Evolutionary conservation across 2,329 filamentous ascomycete genomes (phyloP), one percentile per base, ranked within the genome.

Genomic region (Apiospora arundinis): DNA sequence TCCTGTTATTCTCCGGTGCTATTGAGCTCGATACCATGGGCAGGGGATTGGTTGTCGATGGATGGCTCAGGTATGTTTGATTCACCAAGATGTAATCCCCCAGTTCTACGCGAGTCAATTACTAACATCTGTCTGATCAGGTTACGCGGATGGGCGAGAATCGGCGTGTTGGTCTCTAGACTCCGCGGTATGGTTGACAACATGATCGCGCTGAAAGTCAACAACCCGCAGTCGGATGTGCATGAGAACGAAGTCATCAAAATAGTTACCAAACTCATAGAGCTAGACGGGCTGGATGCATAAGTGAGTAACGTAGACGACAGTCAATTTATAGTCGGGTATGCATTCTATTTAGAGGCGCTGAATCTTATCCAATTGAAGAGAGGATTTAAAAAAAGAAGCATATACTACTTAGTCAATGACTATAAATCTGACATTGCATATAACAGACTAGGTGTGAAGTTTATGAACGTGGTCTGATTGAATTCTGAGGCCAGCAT

Each of bases 61-160:
- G 94, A 69, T 98, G 95, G 96, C 85, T 98, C 70, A 82, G 87
- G 79, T 80, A 77, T 12, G 78, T 74, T 32, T 32, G 32, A 32
- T 21, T 14, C 21, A n/a, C 56, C 18, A 32, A 25, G 4, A 67
- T 48, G 0, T 42, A 12, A 37, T 8, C 42, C 52, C n/a, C 37
- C 9, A 44, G 44, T 28, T 0, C 1, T 16, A 21, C 40, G 16
- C 1, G 6, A 9, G 2, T 65, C 63, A 32, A 71, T 49, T 4
- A 66, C 21, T 23, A 37, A 65, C 7, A 5, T 14, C 9, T 37
- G 4, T 9, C 5, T 45, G 23, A 46, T 1, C 18, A 81, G 78
- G 46, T 84, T 99, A 44, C 88, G 94, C 32, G 96, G 96, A 0
- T 99, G 96, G 96, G 95, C 96, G 0, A 89, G 96, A 66, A 96